Evolutionary conservation across 345 rosid genomes (phyloP).

Genomic region (Combretum micranthum): DNA sequence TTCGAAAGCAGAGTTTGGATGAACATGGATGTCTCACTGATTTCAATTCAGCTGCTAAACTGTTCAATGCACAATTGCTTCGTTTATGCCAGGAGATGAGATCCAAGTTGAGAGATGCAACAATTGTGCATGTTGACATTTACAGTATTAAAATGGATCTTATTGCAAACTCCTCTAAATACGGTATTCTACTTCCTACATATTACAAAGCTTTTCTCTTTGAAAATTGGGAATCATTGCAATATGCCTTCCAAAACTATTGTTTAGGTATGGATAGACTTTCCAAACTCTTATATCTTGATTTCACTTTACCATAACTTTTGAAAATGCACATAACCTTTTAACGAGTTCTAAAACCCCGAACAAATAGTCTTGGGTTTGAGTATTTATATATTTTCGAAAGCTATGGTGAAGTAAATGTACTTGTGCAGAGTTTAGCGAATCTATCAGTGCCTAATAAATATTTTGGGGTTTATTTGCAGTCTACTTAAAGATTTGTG

Average conservation of each 20-base stretch:
- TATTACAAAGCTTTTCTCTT: neutral
- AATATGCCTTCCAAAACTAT: neutral
- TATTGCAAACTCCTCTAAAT: constrained; percentile 44
- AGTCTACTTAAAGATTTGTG: no score
- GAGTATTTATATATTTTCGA: no score
- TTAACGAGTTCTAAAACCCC: no score
- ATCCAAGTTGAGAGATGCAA: constrained; percentile 39
- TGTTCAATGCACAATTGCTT: constrained; percentile 53
- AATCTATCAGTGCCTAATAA: no score
- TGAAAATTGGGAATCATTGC: neutral
- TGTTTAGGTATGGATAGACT: no score
- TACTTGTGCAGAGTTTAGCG: no score
- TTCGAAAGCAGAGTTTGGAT: constrained; percentile 37
- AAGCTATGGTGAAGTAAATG: no score
- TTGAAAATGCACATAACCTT: neutral
- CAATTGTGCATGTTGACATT: constrained; percentile 59
- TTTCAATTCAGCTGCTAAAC: constrained; percentile 56
- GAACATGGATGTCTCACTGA: constrained; percentile 44
- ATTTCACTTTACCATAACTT: no score
- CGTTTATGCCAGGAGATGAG: constrained; percentile 40
- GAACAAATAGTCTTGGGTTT: no score
- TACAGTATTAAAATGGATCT: constrained; percentile 69
- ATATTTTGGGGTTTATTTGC: no score
- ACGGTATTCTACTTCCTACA: constrained; percentile 30
- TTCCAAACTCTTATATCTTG: neutral